These are phyloP conservation scores for Globisporangium carolinianum DNA, from an alignment of 352 stramenopile genomes.

Conservation along the genomic window DNA sequence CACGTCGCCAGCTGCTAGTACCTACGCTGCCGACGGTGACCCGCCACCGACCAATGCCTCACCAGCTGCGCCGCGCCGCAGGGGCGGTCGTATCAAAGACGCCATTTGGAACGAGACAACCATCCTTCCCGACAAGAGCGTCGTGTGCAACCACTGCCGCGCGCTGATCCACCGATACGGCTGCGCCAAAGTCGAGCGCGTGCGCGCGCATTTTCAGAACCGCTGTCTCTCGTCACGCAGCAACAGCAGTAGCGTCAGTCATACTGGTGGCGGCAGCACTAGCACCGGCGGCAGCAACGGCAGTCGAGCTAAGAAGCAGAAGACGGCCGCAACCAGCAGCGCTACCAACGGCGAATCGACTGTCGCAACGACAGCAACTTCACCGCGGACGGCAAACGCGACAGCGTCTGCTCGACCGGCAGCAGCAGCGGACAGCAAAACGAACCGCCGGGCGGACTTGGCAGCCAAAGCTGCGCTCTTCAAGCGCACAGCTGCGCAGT, in stretches of 20 bases:
- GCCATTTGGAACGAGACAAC: conserved; percentile 53
- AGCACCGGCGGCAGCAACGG: conserved; percentile 9
- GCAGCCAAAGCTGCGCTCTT: conserved; percentile 46
- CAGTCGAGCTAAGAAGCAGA: not conserved
- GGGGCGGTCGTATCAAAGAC: conserved; percentile 43
- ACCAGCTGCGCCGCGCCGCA: conserved; percentile 20
- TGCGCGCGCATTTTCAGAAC: conserved; percentile 63
- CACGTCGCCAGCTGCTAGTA: too few species aligned
- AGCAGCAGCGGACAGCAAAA: conserved; percentile 5
- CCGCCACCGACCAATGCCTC: too few species aligned
- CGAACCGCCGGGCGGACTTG: conserved; percentile 18
- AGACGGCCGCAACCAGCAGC: not conserved
- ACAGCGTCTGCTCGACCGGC: not conserved
- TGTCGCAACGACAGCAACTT: conserved; percentile 1
- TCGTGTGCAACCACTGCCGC: conserved; percentile 66
- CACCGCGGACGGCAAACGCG: not conserved
- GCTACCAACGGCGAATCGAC: not conserved
- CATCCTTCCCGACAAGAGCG: conserved; percentile 43
- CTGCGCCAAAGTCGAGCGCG: conserved; percentile 60
- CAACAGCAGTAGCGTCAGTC: conserved; percentile 6
- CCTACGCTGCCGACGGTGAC: too few species aligned
- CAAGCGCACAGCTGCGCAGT: conserved; percentile 57
- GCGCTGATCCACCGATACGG: conserved; percentile 62
- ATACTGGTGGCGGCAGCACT: too few species aligned
- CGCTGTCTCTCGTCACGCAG: conserved; percentile 26